Evolutionary conservation across 345 rosid species (phyloP).

Genomic region (Streptanthus diversifolius): DNA sequence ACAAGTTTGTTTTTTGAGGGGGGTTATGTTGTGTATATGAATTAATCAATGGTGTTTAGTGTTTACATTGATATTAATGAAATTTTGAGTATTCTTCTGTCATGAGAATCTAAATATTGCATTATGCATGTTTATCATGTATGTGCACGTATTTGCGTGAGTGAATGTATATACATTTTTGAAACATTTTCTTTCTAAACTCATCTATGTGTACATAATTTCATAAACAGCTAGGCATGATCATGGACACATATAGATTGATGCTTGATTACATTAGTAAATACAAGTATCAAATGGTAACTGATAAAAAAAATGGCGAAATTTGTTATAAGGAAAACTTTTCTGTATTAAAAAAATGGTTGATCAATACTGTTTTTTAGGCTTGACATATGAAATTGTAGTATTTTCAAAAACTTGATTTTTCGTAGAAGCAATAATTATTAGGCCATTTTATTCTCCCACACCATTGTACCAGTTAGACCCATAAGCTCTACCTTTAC

Average conservation of each 20-base stretch:
- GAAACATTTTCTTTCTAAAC: neutral
- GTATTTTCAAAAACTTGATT: neutral
- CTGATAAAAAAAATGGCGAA: neutral
- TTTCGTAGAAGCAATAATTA: neutral
- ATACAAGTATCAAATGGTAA: neutral
- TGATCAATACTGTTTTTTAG: neutral
- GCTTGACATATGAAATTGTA: too few species aligned
- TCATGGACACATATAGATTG: neutral
- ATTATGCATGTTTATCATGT: neutral
- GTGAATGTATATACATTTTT: neutral
- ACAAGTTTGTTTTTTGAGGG: neutral
- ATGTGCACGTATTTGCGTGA: neutral
- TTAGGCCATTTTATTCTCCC: neutral
- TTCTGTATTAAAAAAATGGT: neutral
- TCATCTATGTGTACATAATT: neutral
- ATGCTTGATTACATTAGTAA: neutral
- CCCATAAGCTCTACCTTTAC: neutral
- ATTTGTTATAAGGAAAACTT: neutral
- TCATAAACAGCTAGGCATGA: neutral
- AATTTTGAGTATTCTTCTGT: neutral
- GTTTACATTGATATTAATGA: neutral
- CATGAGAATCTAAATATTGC: neutral
- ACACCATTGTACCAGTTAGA: neutral
- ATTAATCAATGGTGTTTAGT: neutral
- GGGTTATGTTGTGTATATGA: neutral